Evolutionary conservation across 495 filamentous ascomycete species (phyloP), one percentile per base, ranked within the genome.

Genomic region (Pyrenopolyporus hunteri): DNA sequence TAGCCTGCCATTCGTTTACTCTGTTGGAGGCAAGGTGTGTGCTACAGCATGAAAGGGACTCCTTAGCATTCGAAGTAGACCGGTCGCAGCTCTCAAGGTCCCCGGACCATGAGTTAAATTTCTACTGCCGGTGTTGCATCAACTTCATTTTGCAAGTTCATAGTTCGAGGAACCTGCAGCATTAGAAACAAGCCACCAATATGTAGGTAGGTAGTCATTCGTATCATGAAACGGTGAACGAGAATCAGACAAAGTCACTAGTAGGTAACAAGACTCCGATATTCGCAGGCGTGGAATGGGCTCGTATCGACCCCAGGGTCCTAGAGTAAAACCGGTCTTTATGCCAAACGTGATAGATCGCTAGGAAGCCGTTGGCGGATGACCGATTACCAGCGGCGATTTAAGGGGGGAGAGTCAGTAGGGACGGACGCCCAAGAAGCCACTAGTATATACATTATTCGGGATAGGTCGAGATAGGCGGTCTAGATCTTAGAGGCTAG

Each of bases 391-490:
- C 40, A 40, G 35, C 31, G 37, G 35, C 31, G 37, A 39, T 23
- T 59, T 6, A 7, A 40, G 28, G 33, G 14, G n/a, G 17, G 37
- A 22, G 32, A 37, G 22, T 31, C 31, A 20, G 32, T n/a, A 14
- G 43, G 19, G 42, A 39, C 26, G 17, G 33, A 46, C 40, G 42
- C 47, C 35, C 33, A 46, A 52, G 37, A 33, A 50, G 20, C 26
- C 17, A 31, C 42, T 52, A 31, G 31, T 57, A 40, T 51, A 48
- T 64, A 57, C 39, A 11, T 51, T 32, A 42, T 53, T 47, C 53
- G 40, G 42, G 60, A 53, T 48, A 64, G 48, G 39, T 43, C 13
- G 11, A 54, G 17, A 39, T 16, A 64, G 60, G 61, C 61, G 61
- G 61, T 64, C 61, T 64, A 59, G 61, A 64, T 48, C 47, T 33